phyloP scores from a whole-genome alignment of 371 early-diverging fungal species.

The Mucor indicus region DNA sequence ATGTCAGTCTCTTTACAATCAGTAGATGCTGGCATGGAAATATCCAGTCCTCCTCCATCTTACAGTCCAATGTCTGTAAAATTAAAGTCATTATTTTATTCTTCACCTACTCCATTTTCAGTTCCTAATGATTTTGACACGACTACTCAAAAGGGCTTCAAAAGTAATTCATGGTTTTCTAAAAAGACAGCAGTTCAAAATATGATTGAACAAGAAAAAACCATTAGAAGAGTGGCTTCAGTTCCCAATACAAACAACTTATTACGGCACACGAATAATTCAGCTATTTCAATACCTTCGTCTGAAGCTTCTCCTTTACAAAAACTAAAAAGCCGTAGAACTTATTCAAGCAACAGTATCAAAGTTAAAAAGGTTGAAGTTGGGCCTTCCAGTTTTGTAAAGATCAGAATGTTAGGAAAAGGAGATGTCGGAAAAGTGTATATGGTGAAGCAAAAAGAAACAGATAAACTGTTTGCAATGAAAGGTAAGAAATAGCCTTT shows the following conservation, averaged over 20 bases:
- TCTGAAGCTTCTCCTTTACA: constrained; percentile 11
- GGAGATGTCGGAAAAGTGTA: constrained; percentile 96
- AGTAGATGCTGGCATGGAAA: constrained; percentile 26
- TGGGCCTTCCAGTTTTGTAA: constrained; percentile 78
- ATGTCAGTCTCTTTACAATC: constrained; percentile 7
- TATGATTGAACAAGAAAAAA: constrained; percentile 19
- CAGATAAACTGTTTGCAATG: constrained; percentile 85
- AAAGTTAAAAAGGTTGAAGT: constrained; percentile 76
- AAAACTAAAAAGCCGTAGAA: constrained; percentile 37
- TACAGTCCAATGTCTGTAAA: constrained; percentile 35
- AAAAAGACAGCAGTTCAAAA: too few relatives aligned
- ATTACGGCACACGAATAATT: constrained; percentile 23
- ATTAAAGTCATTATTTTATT: constrained; percentile 35
- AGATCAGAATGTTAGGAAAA: constrained; percentile 83
- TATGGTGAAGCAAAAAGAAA: constrained; percentile 81
- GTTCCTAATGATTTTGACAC: constrained; percentile 35
- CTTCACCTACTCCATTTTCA: constrained; percentile 19
- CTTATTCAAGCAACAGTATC: constrained; percentile 75
- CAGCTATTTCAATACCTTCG: constrained; percentile 20
- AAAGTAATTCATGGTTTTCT: constrained; percentile 47
- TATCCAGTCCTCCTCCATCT: constrained; percentile 41
- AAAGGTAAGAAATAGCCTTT: constrained; percentile 51
- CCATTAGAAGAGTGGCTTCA: constrained; percentile 51
- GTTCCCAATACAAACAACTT: constrained; percentile 41
- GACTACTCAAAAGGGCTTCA: constrained; percentile 27